Evolutionary conservation across 2,329 filamentous ascomycete species (phyloP).

Genomic region (Monilinia laxa): DNA sequence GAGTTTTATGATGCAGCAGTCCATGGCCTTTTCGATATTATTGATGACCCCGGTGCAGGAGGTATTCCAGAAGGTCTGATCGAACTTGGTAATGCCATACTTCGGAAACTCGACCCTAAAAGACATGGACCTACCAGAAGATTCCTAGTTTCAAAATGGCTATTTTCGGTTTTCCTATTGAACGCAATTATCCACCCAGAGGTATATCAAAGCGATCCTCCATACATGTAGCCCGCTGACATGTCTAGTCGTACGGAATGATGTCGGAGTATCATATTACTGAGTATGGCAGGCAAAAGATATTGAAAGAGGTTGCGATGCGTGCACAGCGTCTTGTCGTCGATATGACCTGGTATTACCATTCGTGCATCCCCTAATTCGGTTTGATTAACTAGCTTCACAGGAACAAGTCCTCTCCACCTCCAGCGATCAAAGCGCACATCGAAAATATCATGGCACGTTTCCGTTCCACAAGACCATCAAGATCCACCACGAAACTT

Average conservation of each 20-base stretch:
- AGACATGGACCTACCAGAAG: slow-evolving; percentile 72
- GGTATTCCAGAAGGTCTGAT: slow-evolving; percentile 85
- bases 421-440: slow-evolving; percentile 62
- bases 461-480: slow-evolving; percentile 49
- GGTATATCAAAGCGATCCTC: slow-evolving; percentile 48
- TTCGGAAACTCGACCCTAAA: slow-evolving; percentile 71
- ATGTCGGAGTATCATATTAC: slow-evolving; percentile 91
- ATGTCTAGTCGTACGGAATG: slow-evolving; percentile 54
- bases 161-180: slow-evolving; percentile 84
- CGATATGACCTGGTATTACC: slow-evolving; percentile 62
- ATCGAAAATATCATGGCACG: slow-evolving; percentile 70
- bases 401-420: slow-evolving; percentile 60
- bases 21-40: slow-evolving; percentile 75
- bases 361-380: slow-evolving; percentile 1
- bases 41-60: slow-evolving; percentile 80
- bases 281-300: slow-evolving; percentile 83
- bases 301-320: slow-evolving; percentile 75
- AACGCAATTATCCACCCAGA: slow-evolving; percentile 87
- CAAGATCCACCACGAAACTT: slow-evolving; percentile 55
- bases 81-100: slow-evolving; percentile 79
- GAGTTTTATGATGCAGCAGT: slow-evolving; percentile 86
- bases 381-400: slow-evolving; percentile 17
- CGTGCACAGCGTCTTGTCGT: slow-evolving; percentile 77
- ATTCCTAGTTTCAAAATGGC: slow-evolving; percentile 87
- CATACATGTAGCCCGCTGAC: slow-evolving; percentile 27